phyloP scores from a whole-genome alignment of 2,329 filamentous ascomycete species.

The Ilyonectria robusta region DNA sequence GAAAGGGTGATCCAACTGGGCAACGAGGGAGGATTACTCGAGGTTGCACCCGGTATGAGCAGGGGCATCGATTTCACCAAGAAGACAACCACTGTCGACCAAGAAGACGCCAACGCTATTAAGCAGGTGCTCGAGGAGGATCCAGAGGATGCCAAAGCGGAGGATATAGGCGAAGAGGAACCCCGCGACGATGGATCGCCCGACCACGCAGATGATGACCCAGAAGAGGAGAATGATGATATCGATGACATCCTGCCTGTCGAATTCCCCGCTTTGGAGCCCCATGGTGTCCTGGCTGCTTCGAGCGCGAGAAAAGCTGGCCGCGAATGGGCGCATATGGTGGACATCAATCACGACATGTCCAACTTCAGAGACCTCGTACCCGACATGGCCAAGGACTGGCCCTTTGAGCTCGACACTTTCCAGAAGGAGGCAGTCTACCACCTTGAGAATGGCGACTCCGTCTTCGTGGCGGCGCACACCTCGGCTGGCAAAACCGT shows the following conservation, averaged over 20 bases:
- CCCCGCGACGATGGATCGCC: constrained; percentile 41
- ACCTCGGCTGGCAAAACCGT: constrained; percentile 99
- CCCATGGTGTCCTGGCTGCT: constrained; percentile 81
- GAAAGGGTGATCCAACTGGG: constrained; percentile 89
- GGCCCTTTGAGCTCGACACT: constrained; percentile 97
- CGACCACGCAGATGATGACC: constrained; percentile 49
- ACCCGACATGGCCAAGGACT: constrained; percentile 95
- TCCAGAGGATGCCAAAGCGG: constrained; percentile 56
- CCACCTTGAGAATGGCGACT: constrained; percentile 95
- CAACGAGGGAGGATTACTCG: constrained; percentile 81
- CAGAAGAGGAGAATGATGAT: constrained; percentile 70
- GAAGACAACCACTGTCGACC: constrained; percentile 68
- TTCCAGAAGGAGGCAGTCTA: constrained; percentile 99
- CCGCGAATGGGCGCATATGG: constrained; percentile 97
- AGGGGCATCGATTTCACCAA: constrained; percentile 82
- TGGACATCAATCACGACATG: constrained; percentile 93
- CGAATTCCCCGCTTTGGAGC: constrained; percentile 92
- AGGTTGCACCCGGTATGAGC: constrained; percentile 84
- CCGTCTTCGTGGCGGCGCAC: constrained; percentile 97
- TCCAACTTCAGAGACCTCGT: constrained; percentile 95
- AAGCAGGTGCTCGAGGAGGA: constrained; percentile 72
- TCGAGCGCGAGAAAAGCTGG: constrained; percentile 81
- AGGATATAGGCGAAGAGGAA: constrained; percentile 49
- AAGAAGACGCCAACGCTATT: constrained; percentile 78
- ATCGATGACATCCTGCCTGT: constrained; percentile 92